Evolutionary conservation across 768 basidiomycete genomes (phyloP).

Genomic region (Clavulina sp.): DNA sequence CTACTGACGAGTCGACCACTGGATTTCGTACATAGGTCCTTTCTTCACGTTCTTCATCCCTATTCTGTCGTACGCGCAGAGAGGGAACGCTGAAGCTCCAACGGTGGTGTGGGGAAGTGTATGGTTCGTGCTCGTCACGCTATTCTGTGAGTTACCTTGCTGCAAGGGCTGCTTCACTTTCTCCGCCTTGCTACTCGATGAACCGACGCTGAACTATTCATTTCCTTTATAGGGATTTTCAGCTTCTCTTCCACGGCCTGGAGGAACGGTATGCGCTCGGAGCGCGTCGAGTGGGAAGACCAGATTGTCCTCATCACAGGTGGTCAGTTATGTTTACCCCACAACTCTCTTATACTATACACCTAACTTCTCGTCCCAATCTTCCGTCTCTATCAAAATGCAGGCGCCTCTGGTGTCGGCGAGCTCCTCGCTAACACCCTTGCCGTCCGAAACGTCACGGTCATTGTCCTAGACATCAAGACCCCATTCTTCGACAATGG

Average conservation of each 20-base stretch:
- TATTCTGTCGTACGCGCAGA: conserved; percentile 59
- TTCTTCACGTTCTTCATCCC: conserved; percentile 74
- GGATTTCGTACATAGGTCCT: conserved; percentile 35
- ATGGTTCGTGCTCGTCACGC: conserved; percentile 42
- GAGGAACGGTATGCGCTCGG: conserved; percentile 50
- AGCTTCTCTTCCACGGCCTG: conserved; percentile 58
- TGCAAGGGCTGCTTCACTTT: neutral
- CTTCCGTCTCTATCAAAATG: neutral
- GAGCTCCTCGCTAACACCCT: conserved; percentile 76
- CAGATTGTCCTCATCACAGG: conserved; percentile 87
- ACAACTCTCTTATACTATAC: neutral
- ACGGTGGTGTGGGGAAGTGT: conserved; percentile 31
- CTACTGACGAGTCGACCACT: no score
- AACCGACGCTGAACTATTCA: neutral
- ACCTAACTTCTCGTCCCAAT: neutral
- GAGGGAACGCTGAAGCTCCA: conserved; percentile 31
- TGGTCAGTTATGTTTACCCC: conserved; percentile 29
- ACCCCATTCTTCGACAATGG: conserved; percentile 55
- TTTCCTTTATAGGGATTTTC: conserved; percentile 34
- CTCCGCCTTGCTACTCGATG: conserved; percentile 5
- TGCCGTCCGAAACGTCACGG: conserved; percentile 61
- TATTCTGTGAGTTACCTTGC: conserved; percentile 42
- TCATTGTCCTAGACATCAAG: conserved; percentile 74
- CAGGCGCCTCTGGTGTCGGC: conserved; percentile 81
- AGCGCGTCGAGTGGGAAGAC: conserved; percentile 62